Conservation (phyloP, 345 rosid species). For the Populus nigra region DNA sequence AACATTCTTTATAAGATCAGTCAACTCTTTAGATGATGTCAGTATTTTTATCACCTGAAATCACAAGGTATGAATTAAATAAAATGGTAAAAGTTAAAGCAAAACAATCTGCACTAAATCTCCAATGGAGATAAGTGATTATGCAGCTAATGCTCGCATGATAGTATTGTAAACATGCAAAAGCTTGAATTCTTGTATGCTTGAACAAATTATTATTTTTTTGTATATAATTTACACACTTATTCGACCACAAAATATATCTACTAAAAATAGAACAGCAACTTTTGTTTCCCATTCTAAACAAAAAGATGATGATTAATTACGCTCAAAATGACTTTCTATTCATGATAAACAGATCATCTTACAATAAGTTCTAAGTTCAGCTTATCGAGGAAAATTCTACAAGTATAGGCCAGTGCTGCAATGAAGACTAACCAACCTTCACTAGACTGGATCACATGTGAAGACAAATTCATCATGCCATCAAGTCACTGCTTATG, state of each 20-base stretch:
- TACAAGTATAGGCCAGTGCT: too few relatives aligned
- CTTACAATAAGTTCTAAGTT: too few relatives aligned
- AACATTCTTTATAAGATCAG: conserved; percentile 61
- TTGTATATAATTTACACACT: too few relatives aligned
- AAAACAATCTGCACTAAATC: background rate
- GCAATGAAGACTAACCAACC: background rate
- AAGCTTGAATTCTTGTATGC: background rate
- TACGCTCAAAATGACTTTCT: too few relatives aligned
- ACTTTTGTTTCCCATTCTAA: too few relatives aligned
- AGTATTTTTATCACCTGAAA: conserved; percentile 59
- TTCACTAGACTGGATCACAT: background rate
- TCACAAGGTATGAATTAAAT: conserved; percentile 14
- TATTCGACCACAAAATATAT: too few relatives aligned
- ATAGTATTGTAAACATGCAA: background rate
- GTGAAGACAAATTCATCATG: background rate
- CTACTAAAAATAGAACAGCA: too few relatives aligned
- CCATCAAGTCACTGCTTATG: background rate
- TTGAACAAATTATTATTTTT: background rate
- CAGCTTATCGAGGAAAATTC: too few relatives aligned
- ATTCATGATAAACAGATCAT: too few relatives aligned
- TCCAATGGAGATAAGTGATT: background rate
- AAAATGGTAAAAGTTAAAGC: background rate
- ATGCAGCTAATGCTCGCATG: background rate
- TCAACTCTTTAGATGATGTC: conserved; percentile 75
- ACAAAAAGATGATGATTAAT: too few relatives aligned